Conservation (phyloP, 2,329 filamentous ascomycete genomes). For the Chaetomiaceae sp. region DNA sequence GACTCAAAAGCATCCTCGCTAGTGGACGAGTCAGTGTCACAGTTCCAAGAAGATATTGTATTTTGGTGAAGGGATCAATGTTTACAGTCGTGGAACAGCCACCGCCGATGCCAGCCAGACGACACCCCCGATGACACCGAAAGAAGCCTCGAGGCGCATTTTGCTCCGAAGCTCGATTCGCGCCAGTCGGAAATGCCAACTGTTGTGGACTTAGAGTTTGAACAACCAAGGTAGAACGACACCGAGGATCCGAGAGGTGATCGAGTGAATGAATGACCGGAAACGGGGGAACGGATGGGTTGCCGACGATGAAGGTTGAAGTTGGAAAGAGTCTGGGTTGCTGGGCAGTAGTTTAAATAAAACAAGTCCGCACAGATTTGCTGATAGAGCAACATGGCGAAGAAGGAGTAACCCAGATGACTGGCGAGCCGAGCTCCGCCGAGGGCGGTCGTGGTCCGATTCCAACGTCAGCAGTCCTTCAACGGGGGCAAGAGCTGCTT, state of each 20-base stretch:
- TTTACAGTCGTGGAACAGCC: constrained; percentile 36
- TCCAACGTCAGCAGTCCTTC: too few relatives aligned
- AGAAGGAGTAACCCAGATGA: neutral
- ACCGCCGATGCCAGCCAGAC: constrained; percentile 33
- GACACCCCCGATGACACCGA: constrained; percentile 36
- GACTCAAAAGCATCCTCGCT: constrained; percentile 9
- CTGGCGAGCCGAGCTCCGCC: neutral
- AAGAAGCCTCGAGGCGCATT: constrained; percentile 38
- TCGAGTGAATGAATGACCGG: neutral
- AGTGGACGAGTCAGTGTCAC: constrained; percentile 1
- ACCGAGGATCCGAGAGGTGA: too few relatives aligned
- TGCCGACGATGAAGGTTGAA: neutral
- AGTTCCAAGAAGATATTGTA: too few relatives aligned
- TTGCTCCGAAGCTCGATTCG: constrained; percentile 13
- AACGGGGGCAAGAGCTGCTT: neutral
- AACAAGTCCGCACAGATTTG: too few relatives aligned
- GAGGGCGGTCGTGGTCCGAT: too few relatives aligned
- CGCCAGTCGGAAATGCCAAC: neutral
- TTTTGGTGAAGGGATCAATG: neutral
- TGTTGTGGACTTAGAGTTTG: neutral
- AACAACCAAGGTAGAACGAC: neutral
- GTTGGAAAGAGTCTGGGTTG: neutral
- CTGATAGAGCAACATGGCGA: too few relatives aligned
- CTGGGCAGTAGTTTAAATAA: too few relatives aligned
- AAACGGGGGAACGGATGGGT: neutral